These are phyloP conservation scores for Blastobotrys aristatus DNA, from an alignment of 1,139 yeast genomes.

Conservation along the genomic window DNA sequence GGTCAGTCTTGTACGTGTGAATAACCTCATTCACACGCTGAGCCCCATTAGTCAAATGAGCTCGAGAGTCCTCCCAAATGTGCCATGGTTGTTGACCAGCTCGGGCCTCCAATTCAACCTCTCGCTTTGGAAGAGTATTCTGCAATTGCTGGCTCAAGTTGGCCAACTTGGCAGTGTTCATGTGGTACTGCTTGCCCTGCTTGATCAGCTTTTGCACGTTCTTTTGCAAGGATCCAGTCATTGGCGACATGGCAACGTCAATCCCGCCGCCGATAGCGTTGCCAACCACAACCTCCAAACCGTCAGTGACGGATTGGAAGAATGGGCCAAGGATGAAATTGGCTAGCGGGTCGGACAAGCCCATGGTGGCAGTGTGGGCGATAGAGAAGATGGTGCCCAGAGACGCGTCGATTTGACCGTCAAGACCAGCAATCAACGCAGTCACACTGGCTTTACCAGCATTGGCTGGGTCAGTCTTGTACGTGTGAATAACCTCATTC, in stretches of 20 bases:
- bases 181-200: slow-evolving; percentile 17
- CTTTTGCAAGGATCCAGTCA: slow-evolving; percentile 13
- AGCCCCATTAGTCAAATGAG: slow-evolving; percentile 21
- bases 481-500: slow-evolving; percentile 19
- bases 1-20: slow-evolving; percentile 18
- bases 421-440: slow-evolving; percentile 30
- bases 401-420: slow-evolving; percentile 32
- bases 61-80: background rate
- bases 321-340: slow-evolving; percentile 29
- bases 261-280: slow-evolving; percentile 24
- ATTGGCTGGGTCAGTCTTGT: slow-evolving; percentile 21
- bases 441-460: slow-evolving; percentile 26
- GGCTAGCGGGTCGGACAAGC: slow-evolving; percentile 26
- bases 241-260: slow-evolving; percentile 16
- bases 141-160: background rate
- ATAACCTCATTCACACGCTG: slow-evolving; percentile 22
- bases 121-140: background rate
- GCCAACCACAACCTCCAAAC: slow-evolving; percentile 29
- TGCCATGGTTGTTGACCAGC: slow-evolving; percentile 5
- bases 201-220: slow-evolving; percentile 16
- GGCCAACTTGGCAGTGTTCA: slow-evolving; percentile 13
- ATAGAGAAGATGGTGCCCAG: slow-evolving; percentile 26
- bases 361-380: slow-evolving; percentile 25
- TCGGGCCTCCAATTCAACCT: slow-evolving; percentile 1
- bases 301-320: slow-evolving; percentile 33